Evolutionary conservation across 345 rosid genomes (phyloP), one percentile per base, ranked within the genome.

Genomic region (Syzygium grande): DNA sequence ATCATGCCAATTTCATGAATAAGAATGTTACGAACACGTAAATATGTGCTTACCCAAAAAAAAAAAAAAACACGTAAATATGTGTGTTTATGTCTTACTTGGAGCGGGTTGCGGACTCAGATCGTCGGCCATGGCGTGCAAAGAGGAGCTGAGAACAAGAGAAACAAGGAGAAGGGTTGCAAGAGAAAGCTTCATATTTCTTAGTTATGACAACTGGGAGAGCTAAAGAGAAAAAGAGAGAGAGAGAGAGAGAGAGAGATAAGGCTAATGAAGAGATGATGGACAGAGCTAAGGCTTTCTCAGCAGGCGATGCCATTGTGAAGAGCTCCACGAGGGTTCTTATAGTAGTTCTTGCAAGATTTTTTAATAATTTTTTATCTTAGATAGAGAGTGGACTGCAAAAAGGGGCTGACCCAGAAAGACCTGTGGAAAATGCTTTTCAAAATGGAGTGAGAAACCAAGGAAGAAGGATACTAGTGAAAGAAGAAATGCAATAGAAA

Each of bases 101-200:
- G 87, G 59, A 65, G 84, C 52, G 15, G 79, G 51, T 25, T 56
- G 80, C 38, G 68, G 88, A 41, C 46, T 19, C 52, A 16, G 56
- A 56, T 51, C 59, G 52, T 5, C 55, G 84, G 87, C 89, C 41
- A 46, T 85, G 87, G 84, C 54, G 43, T 78, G 83, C 83, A 84
- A 38, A 11, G 90, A 41, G 87, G 87, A 84, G 86, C 54, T 4
- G 38, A 88, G 86, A 30, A 88, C 78, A 51, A 88, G 65, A 30
- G 84, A 86, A 63, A 83, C 83, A 9, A 88, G 68, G 25, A 88
- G 87, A 10, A 88, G 55, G 55, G 84, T 29, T 13, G 88, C 90
- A 22, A 86, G 11, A 68, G 53, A 84, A 34, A 83, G 86, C 90
- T 88, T 88, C 90, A 88, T 88, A 27, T 7, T 68, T 52, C 56